phyloP scores from a whole-genome alignment of 192 early-diverging fungal genomes.

The Dissophora globulifera region DNA sequence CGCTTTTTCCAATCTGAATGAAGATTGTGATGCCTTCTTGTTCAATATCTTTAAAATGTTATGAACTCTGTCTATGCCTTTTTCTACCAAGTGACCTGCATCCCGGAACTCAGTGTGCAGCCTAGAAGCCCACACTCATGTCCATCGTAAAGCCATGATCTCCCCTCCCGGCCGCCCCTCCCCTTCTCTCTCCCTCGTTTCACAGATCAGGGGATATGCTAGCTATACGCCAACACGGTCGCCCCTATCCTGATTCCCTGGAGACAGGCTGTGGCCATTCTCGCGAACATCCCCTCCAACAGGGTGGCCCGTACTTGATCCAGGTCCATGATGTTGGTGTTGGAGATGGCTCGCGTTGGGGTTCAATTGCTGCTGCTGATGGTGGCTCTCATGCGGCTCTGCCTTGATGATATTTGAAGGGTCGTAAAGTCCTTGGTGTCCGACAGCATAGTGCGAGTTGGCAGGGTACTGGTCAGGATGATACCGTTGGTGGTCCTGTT shows the following conservation, averaged over 20 bases:
- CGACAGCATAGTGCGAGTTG: background rate
- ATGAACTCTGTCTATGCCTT: no score
- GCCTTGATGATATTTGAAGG: slow-evolving; percentile 14
- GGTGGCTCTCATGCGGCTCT: slow-evolving; percentile 13
- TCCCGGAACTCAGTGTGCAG: no score
- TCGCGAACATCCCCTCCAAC: background rate
- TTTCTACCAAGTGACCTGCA: no score
- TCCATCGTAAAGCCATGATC: no score
- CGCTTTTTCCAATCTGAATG: no score
- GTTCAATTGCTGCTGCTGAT: background rate
- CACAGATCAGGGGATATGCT: no score
- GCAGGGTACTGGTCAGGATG: slow-evolving; percentile 7
- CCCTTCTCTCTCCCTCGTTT: no score
- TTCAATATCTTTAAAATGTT: no score
- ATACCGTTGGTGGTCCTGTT: slow-evolving; percentile 19
- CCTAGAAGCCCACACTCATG: no score
- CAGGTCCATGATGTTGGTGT: background rate
- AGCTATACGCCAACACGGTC: background rate
- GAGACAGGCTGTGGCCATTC: background rate
- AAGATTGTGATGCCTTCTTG: no score
- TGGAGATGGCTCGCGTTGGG: background rate
- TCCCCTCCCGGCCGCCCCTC: no score
- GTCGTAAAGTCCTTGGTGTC: slow-evolving; percentile 4
- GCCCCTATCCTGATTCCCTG: background rate
- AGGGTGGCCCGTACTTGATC: background rate